Percentiles rank a stretch among this genome's conserved stretches.
phyloP scores from a whole-genome alignment of 192 early-diverging fungal genomes.

The Backusella morwellensis region DNA sequence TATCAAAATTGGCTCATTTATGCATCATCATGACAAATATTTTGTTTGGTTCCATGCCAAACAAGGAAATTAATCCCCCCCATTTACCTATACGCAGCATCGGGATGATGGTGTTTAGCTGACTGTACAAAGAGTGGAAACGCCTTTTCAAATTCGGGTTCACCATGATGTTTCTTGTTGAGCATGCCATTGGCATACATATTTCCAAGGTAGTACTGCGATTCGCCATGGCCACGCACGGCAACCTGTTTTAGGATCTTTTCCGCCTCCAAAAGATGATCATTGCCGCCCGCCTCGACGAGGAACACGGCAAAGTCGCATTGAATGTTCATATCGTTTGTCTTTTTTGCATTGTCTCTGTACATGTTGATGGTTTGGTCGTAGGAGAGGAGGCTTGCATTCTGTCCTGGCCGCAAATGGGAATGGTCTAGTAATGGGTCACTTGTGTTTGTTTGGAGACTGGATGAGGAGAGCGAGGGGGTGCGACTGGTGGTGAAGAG shows the following conservation, averaged over 20 bases:
- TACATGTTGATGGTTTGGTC: conserved; percentile 54
- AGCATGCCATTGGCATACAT: conserved; percentile 60
- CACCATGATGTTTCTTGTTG: conserved; percentile 48
- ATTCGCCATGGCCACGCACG: conserved; percentile 55
- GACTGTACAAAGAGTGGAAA: conserved; percentile 62
- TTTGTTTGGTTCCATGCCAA: background rate
- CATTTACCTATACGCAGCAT: conserved; percentile 51
- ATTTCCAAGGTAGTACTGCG: conserved; percentile 67
- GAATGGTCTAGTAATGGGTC: conserved; percentile 44
- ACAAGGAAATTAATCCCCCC: background rate
- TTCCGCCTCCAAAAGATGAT: conserved; percentile 58
- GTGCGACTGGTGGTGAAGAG: background rate
- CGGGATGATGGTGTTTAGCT: conserved; percentile 64
- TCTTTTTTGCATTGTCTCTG: conserved; percentile 62
- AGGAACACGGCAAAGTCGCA: conserved; percentile 68
- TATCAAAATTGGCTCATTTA: conserved; percentile 5
- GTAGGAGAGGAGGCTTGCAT: conserved; percentile 52
- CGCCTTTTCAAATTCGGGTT: conserved; percentile 57
- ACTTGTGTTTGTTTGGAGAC: background rate
- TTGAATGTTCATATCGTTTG: conserved; percentile 52
- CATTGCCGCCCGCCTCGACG: conserved; percentile 37
- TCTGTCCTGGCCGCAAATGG: conserved; percentile 54
- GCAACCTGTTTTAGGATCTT: conserved; percentile 56
- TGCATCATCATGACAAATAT: background rate
- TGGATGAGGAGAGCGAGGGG: background rate